Conservation (phyloP, 306 rosid genomes). For the Rosa multiflora region DNA sequence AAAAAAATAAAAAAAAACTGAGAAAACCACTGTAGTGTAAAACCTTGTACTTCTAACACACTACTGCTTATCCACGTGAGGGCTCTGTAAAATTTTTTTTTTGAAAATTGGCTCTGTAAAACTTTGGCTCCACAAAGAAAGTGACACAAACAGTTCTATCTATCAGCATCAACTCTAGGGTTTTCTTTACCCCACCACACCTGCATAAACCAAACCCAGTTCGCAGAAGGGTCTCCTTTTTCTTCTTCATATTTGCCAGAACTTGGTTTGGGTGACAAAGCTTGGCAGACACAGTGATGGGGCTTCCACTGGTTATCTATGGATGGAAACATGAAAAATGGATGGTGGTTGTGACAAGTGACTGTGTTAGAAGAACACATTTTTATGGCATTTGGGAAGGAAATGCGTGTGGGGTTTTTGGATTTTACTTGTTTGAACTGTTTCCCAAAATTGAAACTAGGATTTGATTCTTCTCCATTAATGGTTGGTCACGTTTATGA, state of each 20-base stretch:
- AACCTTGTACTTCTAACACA: constrained; percentile 1
- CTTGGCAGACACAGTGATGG: constrained; percentile 6
- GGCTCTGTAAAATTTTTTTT: constrained; percentile 11
- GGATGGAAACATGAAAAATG: constrained; percentile 5
- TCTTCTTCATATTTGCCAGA: constrained; percentile 17
- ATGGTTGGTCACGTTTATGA: constrained; percentile 22
- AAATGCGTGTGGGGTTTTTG: constrained; percentile 28
- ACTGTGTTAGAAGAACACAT: constrained; percentile 1
- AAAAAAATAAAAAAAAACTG: background rate
- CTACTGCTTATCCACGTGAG: constrained; percentile 32
- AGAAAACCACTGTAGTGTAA: background rate
- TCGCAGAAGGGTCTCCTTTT: background rate
- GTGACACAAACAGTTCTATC: constrained; percentile 11
- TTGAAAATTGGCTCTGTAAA: background rate
- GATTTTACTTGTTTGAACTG: constrained; percentile 27
- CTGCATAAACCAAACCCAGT: background rate
- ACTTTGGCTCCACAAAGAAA: constrained; percentile 12
- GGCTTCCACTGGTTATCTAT: background rate
- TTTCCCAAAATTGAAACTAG: background rate
- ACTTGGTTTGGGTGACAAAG: constrained; percentile 12
- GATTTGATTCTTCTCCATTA: constrained; percentile 15
- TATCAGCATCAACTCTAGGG: background rate
- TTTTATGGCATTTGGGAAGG: constrained; percentile 7
- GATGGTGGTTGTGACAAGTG: constrained; percentile 16
- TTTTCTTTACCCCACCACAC: background rate